Evolutionary conservation across 2,329 filamentous ascomycete species (phyloP), one percentile per base, ranked within the genome.

Genomic region (Didymellaceae sp.): DNA sequence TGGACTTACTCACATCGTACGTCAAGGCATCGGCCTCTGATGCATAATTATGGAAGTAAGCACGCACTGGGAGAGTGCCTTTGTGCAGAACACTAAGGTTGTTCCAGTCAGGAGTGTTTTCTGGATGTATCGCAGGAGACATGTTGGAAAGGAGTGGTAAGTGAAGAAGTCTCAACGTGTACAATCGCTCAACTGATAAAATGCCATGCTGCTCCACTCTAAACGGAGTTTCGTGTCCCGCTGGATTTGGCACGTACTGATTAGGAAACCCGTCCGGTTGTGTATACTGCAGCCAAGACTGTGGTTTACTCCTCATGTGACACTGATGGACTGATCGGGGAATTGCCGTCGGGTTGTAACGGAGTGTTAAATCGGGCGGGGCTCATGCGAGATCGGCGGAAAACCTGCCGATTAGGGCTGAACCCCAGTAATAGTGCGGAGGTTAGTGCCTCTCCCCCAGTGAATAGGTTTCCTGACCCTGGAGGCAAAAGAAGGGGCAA

Each of bases 31-130:
- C 77, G 1, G 72, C 61, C 50, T 80, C 77, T 11, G 65, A 75
- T 28, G 75, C 62, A 60, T 82, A 85, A 20, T 82, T 70, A 63
- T 80, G 79, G 62, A 85, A 86, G 58, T 82, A 75, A 39, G 81
- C 79, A 47, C 84, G 78, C 4, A 82, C 80, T 7, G 80, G 74
- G 5, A 87, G 74, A 1, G 81, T 83, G 58, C 85, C 85, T 56
- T 78, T 80, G 64, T 86, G 85, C 13, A 87, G 75, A 22, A 87
- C 74, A 4, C 77, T 63, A 48, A 85, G 76, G 58, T 87, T 87
- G 66, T 78, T 83, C 82, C 83, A 87, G 63, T 87, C 83, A 0
- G 83, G 83, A n/a, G 52, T 34, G 11, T 44, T 51, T 22, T 54
- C 50, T 16, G 67, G 67, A 32, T 58, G 57, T 6, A 52, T 45